Conservation (phyloP, 495 filamentous ascomycete genomes). For the Baudoinia panamericana region DNA sequence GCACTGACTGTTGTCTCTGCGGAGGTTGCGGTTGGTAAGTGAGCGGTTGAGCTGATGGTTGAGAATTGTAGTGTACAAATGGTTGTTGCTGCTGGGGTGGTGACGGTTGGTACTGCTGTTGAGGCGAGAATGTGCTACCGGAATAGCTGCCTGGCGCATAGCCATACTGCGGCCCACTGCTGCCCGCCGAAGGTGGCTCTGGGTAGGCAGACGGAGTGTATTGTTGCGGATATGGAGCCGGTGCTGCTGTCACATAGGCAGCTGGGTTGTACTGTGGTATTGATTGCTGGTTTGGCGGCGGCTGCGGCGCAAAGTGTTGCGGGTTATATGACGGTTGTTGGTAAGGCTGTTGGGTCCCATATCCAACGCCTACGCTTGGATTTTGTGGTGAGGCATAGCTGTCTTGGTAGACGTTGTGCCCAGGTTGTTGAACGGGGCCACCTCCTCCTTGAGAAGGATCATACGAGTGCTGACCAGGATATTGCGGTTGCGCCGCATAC, state of each 20-base stretch:
- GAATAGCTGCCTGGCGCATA: constrained; percentile 21
- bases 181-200: constrained; percentile 22
- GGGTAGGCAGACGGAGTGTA: constrained; percentile 58
- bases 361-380: constrained; percentile 26
- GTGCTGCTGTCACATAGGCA: constrained; percentile 26
- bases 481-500: constrained; percentile 7
- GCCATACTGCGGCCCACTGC: constrained; percentile 19
- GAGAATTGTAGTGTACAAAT: constrained; percentile 20
- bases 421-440: constrained; percentile 13
- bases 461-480: constrained; percentile 18
- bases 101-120: constrained; percentile 17
- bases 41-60: constrained; percentile 4
- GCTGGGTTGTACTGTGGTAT: constrained; percentile 34
- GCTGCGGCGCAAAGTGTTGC: constrained; percentile 59
- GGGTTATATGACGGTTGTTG: constrained; percentile 57
- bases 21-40: constrained; percentile 5
- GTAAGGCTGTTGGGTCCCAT: constrained; percentile 38
- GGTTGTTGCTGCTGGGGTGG: constrained; percentile 20
- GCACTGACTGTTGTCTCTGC: background rate
- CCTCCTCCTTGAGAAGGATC: constrained; percentile 6
- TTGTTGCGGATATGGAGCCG: constrained; percentile 35
- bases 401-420: constrained; percentile 7
- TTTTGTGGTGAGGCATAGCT: constrained; percentile 4
- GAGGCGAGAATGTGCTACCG: constrained; percentile 16
- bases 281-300: constrained; percentile 2